Percentiles rank a stretch among this genome's conserved stretches.
Conservation (phyloP, 306 rosid species). For the Vigna nakashimae region DNA sequence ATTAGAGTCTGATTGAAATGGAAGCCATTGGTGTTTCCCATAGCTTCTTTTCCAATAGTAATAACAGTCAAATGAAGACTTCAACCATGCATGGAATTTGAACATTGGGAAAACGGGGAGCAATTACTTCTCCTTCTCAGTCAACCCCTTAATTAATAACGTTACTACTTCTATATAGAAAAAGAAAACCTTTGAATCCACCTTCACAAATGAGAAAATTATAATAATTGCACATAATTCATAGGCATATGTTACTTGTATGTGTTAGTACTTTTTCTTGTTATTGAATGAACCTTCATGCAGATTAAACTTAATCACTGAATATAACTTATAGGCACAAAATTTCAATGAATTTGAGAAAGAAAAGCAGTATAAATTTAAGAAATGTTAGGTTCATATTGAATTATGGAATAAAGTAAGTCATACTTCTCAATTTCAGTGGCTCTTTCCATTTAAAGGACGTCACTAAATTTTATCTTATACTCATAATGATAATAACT, state of each 20-base stretch:
- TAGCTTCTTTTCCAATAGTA: not conserved
- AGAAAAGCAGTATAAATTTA: not conserved
- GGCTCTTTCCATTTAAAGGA: not conserved
- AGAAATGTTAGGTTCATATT: not conserved
- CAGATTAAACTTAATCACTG: not conserved
- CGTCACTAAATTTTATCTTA: not conserved
- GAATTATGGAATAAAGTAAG: not conserved
- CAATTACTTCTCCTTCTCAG: not conserved
- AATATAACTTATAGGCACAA: not conserved
- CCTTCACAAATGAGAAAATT: too few species aligned
- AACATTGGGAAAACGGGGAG: not conserved
- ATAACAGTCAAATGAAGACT: not conserved
- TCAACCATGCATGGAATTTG: conserved; percentile 1
- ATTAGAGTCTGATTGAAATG: not conserved
- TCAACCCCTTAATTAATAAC: not conserved
- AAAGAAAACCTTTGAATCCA: not conserved
- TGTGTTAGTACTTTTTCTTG: not conserved
- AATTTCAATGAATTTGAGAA: not conserved
- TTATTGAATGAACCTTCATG: not conserved
- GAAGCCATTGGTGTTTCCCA: not conserved
- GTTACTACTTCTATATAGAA: not conserved
- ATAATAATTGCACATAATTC: too few species aligned
- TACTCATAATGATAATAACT: not conserved
- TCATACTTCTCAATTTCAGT: not conserved
- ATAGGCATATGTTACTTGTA: not conserved